phyloP scores from a whole-genome alignment of 2,329 filamentous ascomycete species.

The Alternaria gaisen region DNA sequence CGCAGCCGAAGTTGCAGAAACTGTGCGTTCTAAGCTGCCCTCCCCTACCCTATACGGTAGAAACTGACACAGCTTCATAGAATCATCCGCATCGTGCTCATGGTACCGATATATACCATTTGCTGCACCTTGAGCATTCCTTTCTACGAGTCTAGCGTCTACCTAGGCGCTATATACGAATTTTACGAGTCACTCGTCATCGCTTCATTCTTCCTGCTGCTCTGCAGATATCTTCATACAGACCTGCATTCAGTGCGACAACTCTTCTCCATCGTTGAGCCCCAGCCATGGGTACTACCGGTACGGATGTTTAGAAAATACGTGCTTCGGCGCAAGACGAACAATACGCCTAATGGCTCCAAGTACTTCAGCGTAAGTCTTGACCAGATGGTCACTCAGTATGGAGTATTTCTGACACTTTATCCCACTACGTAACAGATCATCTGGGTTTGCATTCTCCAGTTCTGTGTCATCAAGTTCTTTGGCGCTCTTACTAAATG shows the following conservation, averaged over 20 bases:
- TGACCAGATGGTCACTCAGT: neutral
- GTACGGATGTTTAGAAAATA: neutral
- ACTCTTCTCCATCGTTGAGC: neutral
- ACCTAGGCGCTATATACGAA: neutral
- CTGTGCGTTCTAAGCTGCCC: neutral
- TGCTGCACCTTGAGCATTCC: neutral
- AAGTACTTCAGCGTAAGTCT: neutral
- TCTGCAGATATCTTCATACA: neutral
- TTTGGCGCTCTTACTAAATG: neutral
- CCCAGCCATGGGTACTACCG: neutral
- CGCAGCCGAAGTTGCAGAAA: neutral
- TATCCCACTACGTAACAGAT: neutral
- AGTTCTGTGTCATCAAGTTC: neutral
- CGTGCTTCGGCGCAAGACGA: neutral
- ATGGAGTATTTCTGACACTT: neutral
- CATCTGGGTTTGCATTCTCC: neutral
- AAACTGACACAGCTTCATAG: neutral
- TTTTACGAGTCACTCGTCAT: neutral
- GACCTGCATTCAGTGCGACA: neutral
- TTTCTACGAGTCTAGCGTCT: neutral
- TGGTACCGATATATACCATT: neutral
- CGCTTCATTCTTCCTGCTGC: neutral
- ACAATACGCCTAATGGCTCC: neutral
- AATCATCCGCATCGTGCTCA: neutral
- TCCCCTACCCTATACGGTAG: neutral